Conservation (phyloP, 148 eudicot species). For the Gaultheria prostrata region DNA sequence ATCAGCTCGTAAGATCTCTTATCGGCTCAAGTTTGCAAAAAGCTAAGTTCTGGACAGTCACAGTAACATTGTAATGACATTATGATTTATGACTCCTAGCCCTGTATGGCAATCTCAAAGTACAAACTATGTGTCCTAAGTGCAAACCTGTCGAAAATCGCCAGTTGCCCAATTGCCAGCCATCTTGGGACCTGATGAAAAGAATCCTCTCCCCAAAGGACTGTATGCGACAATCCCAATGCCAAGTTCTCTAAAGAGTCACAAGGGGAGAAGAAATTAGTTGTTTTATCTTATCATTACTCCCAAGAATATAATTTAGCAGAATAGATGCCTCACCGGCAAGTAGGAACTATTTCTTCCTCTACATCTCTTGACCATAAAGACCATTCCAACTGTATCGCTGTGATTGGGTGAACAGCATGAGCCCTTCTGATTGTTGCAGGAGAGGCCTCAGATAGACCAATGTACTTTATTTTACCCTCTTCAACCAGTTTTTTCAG, state of each 20-base stretch:
- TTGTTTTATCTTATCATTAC: background rate
- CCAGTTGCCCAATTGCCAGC: background rate
- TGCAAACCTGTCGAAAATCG: constrained; percentile 12
- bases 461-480: constrained; percentile 25
- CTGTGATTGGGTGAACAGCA: constrained; percentile 20
- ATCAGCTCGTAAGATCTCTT: background rate
- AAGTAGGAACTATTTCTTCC: constrained; percentile 20
- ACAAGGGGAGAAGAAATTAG: background rate
- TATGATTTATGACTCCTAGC: background rate
- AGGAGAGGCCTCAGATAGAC: constrained; percentile 25
- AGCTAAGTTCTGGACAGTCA: background rate
- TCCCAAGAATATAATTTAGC: background rate
- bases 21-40: background rate
- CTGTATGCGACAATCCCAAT: constrained; percentile 22
- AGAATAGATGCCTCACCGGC: constrained; percentile 12
- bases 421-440: constrained; percentile 22
- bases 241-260: constrained; percentile 19
- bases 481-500: constrained; percentile 23
- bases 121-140: background rate
- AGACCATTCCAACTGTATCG: constrained; percentile 24
- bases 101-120: background rate
- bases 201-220: constrained; percentile 19
- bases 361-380: constrained; percentile 21
- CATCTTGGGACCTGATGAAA: constrained; percentile 8
- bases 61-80: background rate